phyloP scores from a whole-genome alignment of 2,329 filamentous ascomycete species.

The Tolypocladium tropicale region DNA sequence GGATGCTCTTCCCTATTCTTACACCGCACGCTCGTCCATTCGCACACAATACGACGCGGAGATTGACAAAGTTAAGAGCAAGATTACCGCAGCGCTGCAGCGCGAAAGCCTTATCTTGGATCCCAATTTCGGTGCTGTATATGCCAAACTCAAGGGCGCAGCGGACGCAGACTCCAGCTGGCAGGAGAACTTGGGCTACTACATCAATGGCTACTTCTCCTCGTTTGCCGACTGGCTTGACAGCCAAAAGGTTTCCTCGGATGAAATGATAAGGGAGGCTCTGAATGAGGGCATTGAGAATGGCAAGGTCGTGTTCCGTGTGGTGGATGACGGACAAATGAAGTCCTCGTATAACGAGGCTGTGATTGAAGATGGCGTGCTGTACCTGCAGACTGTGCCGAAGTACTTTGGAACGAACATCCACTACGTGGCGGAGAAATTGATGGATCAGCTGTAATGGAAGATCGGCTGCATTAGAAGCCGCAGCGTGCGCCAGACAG shows the following conservation, averaged over 20 bases:
- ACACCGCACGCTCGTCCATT: constrained; percentile 31
- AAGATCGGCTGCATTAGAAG: too few species aligned
- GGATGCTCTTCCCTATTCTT: constrained; percentile 25
- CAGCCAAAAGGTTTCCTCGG: constrained; percentile 32
- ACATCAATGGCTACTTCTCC: constrained; percentile 32
- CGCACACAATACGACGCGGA: constrained; percentile 29
- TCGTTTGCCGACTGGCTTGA: constrained; percentile 29
- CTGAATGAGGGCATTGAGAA: constrained; percentile 34
- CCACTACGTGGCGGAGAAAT: constrained; percentile 15
- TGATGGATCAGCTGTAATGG: constrained; percentile 17
- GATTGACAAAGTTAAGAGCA: constrained; percentile 24
- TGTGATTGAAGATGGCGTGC: constrained; percentile 35
- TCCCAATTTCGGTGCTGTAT: constrained; percentile 35
- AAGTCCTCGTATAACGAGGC: constrained; percentile 33
- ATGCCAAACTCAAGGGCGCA: constrained; percentile 25
- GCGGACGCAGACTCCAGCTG: constrained; percentile 21
- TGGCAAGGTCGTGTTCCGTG: constrained; percentile 30
- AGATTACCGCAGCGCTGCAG: constrained; percentile 27
- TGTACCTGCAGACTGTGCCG: constrained; percentile 34
- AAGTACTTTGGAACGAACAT: constrained; percentile 21
- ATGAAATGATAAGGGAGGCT: constrained; percentile 39
- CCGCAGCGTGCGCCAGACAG: too few species aligned
- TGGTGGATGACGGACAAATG: constrained; percentile 33
- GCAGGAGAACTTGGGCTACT: constrained; percentile 31
- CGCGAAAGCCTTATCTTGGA: constrained; percentile 31